phyloP scores from a whole-genome alignment of 176 grass and related monocot species.

The Oryza longistaminata region DNA sequence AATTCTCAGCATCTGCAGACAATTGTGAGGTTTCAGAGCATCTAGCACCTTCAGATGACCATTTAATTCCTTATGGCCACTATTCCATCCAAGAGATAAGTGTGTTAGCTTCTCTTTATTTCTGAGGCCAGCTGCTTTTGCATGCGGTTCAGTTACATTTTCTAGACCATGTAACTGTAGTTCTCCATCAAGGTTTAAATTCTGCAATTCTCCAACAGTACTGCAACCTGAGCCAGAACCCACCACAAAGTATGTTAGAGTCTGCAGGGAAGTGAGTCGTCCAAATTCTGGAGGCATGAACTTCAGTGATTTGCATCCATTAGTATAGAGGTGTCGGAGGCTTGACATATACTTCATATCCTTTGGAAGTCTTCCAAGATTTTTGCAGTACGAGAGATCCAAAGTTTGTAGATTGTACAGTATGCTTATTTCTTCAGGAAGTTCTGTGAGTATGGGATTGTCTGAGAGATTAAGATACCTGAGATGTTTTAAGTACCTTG shows the following conservation, averaged over 20 bases:
- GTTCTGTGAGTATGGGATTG: rapidly evolving
- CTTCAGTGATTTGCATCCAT: not conserved
- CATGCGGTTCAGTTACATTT: not conserved
- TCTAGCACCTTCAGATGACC: slow-evolving; percentile 8
- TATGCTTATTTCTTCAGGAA: not conserved
- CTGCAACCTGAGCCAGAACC: slow-evolving; percentile 1
- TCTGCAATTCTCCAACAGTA: not conserved
- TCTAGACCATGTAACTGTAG: not conserved
- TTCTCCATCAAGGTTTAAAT: slow-evolving; percentile 12
- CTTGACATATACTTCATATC: slow-evolving; percentile 27
- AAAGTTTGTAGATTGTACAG: slow-evolving; percentile 21
- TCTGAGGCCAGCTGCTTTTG: not conserved
- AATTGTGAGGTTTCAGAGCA: slow-evolving; percentile 3
- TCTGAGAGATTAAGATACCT: not conserved
- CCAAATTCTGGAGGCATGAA: slow-evolving; percentile 6
- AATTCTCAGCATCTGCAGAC: not conserved
- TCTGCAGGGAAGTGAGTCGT: slow-evolving; percentile 10
- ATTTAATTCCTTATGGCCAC: not conserved
- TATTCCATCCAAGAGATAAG: not conserved
- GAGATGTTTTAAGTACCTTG: not conserved
- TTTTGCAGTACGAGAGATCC: not conserved
- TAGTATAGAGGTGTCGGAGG: not conserved
- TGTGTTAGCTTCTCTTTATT: not conserved
- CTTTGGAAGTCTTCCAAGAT: not conserved
- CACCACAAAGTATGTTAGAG: slow-evolving; percentile 24